phyloP scores from a whole-genome alignment of 352 stramenopile genomes.

The Aphanomyces invadans region DNA sequence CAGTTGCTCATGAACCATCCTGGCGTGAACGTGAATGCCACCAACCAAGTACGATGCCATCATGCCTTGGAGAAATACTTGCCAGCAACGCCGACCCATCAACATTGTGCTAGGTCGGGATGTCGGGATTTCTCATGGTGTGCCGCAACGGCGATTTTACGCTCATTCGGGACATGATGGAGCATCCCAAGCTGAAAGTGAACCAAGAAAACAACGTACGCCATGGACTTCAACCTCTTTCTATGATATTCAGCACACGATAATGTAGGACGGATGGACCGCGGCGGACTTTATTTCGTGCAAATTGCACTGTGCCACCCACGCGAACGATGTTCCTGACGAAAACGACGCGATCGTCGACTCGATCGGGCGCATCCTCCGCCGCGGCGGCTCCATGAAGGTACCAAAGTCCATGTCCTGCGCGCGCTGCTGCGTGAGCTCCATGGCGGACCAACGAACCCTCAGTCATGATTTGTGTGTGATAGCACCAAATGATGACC shows the following conservation, averaged over 20 bases:
- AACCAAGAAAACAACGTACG: slow-evolving; percentile 15
- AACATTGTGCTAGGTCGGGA: slow-evolving; percentile 3
- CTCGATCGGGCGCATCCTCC: not conserved
- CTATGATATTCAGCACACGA: not conserved
- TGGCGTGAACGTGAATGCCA: slow-evolving; percentile 11
- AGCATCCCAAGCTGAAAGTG: not conserved
- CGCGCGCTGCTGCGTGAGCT: not conserved
- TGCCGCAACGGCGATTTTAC: slow-evolving; percentile 18
- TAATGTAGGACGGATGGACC: slow-evolving; percentile 17
- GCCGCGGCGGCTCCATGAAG: slow-evolving; percentile 14
- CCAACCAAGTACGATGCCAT: not conserved
- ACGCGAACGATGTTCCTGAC: not conserved
- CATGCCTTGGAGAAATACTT: not conserved
- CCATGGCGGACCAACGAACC: not conserved
- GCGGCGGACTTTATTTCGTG: slow-evolving; percentile 19
- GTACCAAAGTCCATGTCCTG: not conserved
- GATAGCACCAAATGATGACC: slow-evolving; percentile 8
- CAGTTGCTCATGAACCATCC: not conserved
- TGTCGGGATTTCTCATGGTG: slow-evolving; percentile 13
- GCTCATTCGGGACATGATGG: slow-evolving; percentile 2
- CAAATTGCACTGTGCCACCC: slow-evolving; percentile 20
- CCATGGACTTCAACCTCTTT: not conserved
- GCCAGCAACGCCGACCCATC: no score
- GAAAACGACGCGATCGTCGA: slow-evolving; percentile 12
- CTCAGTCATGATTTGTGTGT: not conserved